Conservation (phyloP, 495 filamentous ascomycete genomes). For the Podospora conica region DNA sequence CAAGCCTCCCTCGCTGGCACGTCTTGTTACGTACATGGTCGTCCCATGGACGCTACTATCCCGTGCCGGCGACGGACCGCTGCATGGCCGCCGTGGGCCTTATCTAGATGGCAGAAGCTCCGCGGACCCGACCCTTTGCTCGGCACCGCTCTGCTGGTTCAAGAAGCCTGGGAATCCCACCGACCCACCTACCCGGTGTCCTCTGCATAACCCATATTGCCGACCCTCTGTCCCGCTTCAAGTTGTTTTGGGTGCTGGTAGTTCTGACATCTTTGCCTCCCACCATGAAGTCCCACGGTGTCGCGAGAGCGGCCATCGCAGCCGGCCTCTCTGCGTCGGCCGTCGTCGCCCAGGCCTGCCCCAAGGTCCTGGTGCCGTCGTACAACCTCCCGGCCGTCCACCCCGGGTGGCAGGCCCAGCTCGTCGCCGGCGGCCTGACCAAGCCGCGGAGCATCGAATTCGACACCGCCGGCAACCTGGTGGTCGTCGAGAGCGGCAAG, state of each 20-base stretch:
- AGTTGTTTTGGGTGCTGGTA: not conserved
- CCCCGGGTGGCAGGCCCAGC: conserved; percentile 47
- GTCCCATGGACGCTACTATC: not conserved
- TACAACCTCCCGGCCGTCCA: conserved; percentile 51
- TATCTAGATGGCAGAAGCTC: not conserved
- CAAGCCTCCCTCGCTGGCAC: not conserved
- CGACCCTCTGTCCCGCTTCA: not conserved
- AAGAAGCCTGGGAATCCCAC: conserved; percentile 9
- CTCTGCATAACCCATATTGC: conserved; percentile 1
- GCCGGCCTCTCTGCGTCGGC: conserved; percentile 15
- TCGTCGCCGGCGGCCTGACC: conserved; percentile 47
- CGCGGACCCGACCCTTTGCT: not conserved
- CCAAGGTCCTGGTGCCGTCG: conserved; percentile 20
- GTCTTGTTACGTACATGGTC: not conserved
- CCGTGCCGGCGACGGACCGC: not conserved
- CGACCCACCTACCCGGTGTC: conserved; percentile 1
- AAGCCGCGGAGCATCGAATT: conserved; percentile 54
- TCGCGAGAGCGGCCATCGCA: conserved; percentile 9
- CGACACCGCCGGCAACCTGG: conserved; percentile 48
- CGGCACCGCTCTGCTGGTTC: conserved; percentile 7
- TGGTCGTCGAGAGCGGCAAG: conserved; percentile 48
- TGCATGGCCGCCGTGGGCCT: not conserved
- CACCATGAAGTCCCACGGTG: conserved; percentile 18
- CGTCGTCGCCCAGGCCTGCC: conserved; percentile 22
- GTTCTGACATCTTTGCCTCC: not conserved